A percentile compares a stretch with the other conserved stretches of the same genome.
Evolutionary conservation across 2,329 filamentous ascomycete species (phyloP).

Genomic region (Cytospora leucostoma): DNA sequence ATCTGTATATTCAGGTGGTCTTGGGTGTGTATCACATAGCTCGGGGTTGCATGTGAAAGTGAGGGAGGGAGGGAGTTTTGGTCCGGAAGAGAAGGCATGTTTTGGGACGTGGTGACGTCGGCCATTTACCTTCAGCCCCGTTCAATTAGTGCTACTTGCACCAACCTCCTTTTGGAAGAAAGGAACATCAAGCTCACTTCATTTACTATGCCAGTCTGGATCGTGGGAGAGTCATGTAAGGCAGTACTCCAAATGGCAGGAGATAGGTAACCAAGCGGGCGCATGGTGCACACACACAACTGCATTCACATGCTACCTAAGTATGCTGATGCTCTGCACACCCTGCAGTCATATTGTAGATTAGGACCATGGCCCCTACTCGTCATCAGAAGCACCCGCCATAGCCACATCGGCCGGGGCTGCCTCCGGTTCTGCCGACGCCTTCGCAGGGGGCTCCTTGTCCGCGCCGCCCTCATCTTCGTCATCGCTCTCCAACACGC

Average conservation of each 20-base stretch:
- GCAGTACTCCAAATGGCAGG: not conserved
- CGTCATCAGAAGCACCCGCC: constrained; percentile 39
- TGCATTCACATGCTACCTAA: not conserved
- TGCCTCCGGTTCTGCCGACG: constrained; percentile 27
- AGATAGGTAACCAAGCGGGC: not conserved
- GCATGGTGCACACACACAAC: not conserved
- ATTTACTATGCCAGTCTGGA: not conserved
- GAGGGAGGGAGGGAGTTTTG: constrained; percentile 4
- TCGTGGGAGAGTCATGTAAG: not conserved
- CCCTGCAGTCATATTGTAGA: not conserved
- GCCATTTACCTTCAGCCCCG: not conserved
- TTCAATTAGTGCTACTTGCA: not conserved
- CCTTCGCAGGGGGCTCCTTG: constrained; percentile 26
- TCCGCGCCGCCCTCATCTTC: constrained; percentile 49
- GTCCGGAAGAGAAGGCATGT: not conserved
- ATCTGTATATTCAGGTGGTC: too few relatives aligned
- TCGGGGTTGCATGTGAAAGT: constrained; percentile 2
- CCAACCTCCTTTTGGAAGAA: not conserved
- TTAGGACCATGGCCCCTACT: constrained; percentile 27
- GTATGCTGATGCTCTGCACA: not conserved
- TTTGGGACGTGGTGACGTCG: constrained; percentile 20
- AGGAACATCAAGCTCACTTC: not conserved
- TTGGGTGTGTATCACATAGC: not conserved
- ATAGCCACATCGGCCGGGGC: constrained; percentile 37
- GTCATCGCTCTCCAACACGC: constrained; percentile 56